Conservation (phyloP, 768 basidiomycete genomes). For the Russula vinacea region DNA sequence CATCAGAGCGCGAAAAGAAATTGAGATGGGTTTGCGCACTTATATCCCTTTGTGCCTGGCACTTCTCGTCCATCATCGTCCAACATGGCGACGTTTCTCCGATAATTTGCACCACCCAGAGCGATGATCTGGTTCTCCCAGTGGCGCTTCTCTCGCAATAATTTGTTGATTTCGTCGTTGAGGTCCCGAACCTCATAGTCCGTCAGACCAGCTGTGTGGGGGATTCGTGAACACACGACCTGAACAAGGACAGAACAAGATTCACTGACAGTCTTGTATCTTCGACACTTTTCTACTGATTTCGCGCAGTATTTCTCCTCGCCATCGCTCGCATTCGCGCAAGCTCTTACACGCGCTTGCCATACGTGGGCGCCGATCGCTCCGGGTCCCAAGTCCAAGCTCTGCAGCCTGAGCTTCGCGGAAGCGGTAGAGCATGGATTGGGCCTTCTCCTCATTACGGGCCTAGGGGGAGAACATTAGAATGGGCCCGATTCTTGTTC, state of each 20-base stretch:
- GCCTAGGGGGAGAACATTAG: conserved; percentile 48
- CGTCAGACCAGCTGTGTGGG: conserved; percentile 70
- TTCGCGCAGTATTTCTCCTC: conserved; percentile 92
- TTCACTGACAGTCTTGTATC: conserved; percentile 85
- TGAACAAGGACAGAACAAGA: background rate
- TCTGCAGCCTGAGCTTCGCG: conserved; percentile 95
- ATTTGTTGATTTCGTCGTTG: conserved; percentile 96
- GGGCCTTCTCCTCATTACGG: conserved; percentile 97
- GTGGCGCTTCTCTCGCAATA: conserved; percentile 91
- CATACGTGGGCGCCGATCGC: conserved; percentile 86
- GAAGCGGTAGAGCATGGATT: conserved; percentile 93
- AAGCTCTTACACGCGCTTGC: conserved; percentile 89
- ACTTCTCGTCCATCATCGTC: conserved; percentile 96
- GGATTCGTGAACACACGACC: conserved; percentile 1
- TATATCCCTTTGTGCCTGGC: conserved; percentile 95
- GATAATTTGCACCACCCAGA: conserved; percentile 92
- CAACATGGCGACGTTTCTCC: conserved; percentile 88
- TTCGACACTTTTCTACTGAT: conserved; percentile 96
- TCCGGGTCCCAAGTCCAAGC: conserved; percentile 82
- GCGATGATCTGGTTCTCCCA: conserved; percentile 99
- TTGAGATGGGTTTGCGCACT: conserved; percentile 46
- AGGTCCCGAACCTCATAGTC: conserved; percentile 95
- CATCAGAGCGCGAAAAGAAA: background rate
- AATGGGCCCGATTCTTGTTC: background rate
- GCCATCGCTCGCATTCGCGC: too few species aligned